Evolutionary conservation across 2,329 filamentous ascomycete genomes (phyloP).

Genomic region (Arthrinium phaeospermum): DNA sequence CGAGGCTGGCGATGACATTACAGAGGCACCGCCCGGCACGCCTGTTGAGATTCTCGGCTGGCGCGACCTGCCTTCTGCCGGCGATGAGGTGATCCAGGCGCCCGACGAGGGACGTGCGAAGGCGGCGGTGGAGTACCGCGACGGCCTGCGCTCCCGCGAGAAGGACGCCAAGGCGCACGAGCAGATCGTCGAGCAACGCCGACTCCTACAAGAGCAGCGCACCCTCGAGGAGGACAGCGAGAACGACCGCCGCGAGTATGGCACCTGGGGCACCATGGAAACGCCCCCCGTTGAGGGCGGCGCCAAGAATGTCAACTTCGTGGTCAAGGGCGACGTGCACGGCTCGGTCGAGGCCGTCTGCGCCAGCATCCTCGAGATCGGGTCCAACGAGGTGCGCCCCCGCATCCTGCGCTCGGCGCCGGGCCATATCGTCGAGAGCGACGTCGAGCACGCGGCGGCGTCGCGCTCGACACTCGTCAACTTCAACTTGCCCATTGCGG

Average conservation of each 20-base stretch:
- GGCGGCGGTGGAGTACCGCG: constrained; percentile 76
- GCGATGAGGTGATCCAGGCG: constrained; percentile 86
- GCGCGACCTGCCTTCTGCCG: constrained; percentile 81
- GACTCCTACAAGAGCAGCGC: constrained; percentile 61
- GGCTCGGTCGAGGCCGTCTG: constrained; percentile 92
- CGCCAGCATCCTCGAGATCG: constrained; percentile 76
- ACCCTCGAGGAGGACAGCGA: constrained; percentile 54
- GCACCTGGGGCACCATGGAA: constrained; percentile 34
- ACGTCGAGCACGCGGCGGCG: constrained; percentile 84
- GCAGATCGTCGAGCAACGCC: constrained; percentile 72
- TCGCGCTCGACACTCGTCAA: constrained; percentile 80
- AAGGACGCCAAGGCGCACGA: constrained; percentile 80
- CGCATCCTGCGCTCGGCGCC: constrained; percentile 78
- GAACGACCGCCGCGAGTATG: constrained; percentile 36
- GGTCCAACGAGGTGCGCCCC: constrained; percentile 82
- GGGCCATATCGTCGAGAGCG: constrained; percentile 81
- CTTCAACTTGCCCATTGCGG: constrained; percentile 79
- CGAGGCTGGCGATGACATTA: constrained; percentile 76
- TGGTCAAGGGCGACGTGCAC: constrained; percentile 90
- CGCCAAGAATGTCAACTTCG: constrained; percentile 72
- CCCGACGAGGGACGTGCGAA: constrained; percentile 79
- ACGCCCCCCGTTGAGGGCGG: constrained; percentile 46
- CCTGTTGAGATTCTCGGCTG: constrained; percentile 96
- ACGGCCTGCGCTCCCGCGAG: constrained; percentile 72
- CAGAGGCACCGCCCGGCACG: constrained; percentile 81